Base-by-base conservation (phyloP, 441 rosid species). In the Biscutella laevigata region DNA sequence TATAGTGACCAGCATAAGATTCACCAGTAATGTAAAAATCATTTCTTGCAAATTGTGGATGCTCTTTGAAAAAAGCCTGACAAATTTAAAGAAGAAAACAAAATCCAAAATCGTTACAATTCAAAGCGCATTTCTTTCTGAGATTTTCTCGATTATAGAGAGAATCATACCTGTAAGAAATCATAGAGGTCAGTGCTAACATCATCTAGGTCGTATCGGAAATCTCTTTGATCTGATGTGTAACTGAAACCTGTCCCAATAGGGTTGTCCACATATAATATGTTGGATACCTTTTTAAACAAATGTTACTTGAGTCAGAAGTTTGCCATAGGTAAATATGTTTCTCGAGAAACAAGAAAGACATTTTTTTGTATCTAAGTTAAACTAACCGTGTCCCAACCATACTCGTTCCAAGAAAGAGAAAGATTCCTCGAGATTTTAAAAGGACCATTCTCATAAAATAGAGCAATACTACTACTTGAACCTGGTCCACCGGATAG, bases 401-500 rank as follows among this genome's bases (percentile, higher is more conserved):
- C 98, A 48, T 66, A 88, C 15, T 83, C 89, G 63, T 91, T 91
- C 96, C 88, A 83, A 19, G 57, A 2, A 42, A 91, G 96, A 6
- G 96, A 77, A 25, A 69, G 45, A 64, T 83, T 73, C 7, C 76
- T 73, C 2, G 84, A 49, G 57, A 91, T 38, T 4, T 76, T 66
- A 74, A 77, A 83, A 37, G 96, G 96, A 10, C 98, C 98, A 46
- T 85, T 91, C 71, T 91, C 98, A 39, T 85, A 85, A 70, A 91
- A 91, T 62, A 88, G 49, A 15, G 96, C 98, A 14, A 91, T 24
- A 62, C 82, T 85, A 58, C 95, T 77, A 60, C 96, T 71, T 60
- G 95, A 91, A 46, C 98, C 96, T 10, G 98, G 98, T 7, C 98
- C 98, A 19, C 98, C 96, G 0, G 95, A 80, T 62, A 88, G 47